Base-by-base conservation (phyloP, 2,329 filamentous ascomycete species). In the Zymoseptoria tritici region DNA sequence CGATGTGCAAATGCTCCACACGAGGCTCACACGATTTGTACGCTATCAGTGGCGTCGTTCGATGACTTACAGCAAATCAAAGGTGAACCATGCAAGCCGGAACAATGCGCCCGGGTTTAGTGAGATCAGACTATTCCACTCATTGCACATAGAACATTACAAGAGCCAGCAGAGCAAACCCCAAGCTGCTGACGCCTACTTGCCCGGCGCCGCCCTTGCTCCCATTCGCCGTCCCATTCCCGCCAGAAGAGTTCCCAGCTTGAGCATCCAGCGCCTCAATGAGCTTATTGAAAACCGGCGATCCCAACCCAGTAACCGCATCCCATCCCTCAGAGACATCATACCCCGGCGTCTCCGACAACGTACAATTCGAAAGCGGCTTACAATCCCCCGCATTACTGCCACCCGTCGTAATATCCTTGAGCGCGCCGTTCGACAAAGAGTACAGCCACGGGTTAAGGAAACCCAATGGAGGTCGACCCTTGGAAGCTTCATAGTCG, bases 371-470 rank as follows among this genome's bases (percentile, higher is more conserved):
- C 20, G 49, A 50, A 16, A 57, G 24, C 4, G 42, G 16, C 26
- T 58, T 36, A 24, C 67, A 69, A 4, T 49, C 59, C n/a, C 67
- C 67, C 8, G 49, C 60, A 54, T 67, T 68, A 21, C 66, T 67
- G 1, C 64, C 66, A 9, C 76, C 76, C 50, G 71, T 72, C 31
- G 64, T 75, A 65, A 72, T 77, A 65, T 85, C 82, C 1, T 75
- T 82, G 24, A 84, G 72, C 0, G 74, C 80, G 60, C 74, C 69
- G 57, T 75, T 75, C 2, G 77, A 77, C 53, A 72, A 68, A 16
- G 72, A 74, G 67, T 85, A 85, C 8, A 85, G 66, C 81, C 81
- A 84, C 0, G 83, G 83, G 64, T 86, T 85, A 50, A 85, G 62
- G 72, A 83, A 85, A 0, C 69, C 69, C 1, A 71, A 52, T 2